Base-by-base conservation (phyloP, 139 green algal genomes). In the Haematococcus lacustris region DNA sequence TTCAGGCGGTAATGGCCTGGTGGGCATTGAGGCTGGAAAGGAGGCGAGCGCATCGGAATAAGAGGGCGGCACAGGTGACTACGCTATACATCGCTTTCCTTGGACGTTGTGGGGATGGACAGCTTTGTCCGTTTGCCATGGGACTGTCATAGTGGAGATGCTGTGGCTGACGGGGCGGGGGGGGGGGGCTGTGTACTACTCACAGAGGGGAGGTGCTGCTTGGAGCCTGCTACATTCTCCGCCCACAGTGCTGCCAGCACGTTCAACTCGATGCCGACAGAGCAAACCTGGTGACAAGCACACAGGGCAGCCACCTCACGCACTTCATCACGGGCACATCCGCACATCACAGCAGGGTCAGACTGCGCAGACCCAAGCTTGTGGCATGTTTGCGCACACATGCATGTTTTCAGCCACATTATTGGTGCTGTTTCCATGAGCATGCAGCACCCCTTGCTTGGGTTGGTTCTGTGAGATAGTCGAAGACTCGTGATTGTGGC, bases 251-350 rank as follows among this genome's bases (percentile, higher is more conserved):
- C 63, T 47, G 66, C 76, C 4, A 41, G 51, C 53, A 67, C 70
- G 26, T 66, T 23, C 51, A 70, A 66, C 0, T 71, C 65, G 37
- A 68, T 66, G 25, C 76, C 70, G 53, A 77, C 28, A n/a, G n/a
- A n/a, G n/a, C n/a, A n/a, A n/a, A n/a, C n/a, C n/a, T n/a, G n/a
- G n/a, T n/a, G n/a, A n/a, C n/a, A n/a, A n/a, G n/a, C n/a, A n/a
- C n/a, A n/a, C n/a, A n/a, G n/a, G n/a, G n/a, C n/a, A n/a, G n/a
- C n/a, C n/a, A n/a, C n/a, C n/a, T n/a, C n/a, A n/a, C n/a, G n/a
- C n/a, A n/a, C n/a, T n/a, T n/a, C n/a, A n/a, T n/a, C 62, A 72
- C 34, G 53, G n/a, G 41, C 6, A 6, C 17, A 35, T 63, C 47
- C 13, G 47, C 47, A 57, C 23, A 71, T 17, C 2, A 78, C 43